phyloP scores from a whole-genome alignment of 2,329 filamentous ascomycete species.

The Sporothrix pseudoabietina region DNA sequence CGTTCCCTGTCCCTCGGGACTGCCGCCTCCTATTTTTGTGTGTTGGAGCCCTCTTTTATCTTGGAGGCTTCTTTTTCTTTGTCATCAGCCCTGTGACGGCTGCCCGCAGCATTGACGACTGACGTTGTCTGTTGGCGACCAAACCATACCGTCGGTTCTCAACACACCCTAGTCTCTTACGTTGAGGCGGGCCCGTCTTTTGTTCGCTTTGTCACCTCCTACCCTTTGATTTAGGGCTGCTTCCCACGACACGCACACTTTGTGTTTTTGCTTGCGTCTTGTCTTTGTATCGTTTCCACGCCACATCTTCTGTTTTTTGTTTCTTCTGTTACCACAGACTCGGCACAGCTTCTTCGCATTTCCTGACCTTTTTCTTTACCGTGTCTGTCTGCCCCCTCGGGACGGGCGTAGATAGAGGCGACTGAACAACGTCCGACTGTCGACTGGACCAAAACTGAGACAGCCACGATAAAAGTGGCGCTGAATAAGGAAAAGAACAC shows the following conservation, averaged over 20 bases:
- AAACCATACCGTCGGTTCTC: background rate
- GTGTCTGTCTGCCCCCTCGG: background rate
- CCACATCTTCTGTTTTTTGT: background rate
- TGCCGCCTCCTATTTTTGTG: background rate
- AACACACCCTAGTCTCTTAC: background rate
- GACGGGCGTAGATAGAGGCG: background rate
- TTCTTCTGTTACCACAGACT: background rate
- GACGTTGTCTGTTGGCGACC: background rate
- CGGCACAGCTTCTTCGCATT: background rate
- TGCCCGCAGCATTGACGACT: background rate
- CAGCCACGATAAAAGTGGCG: background rate
- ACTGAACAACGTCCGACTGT: background rate
- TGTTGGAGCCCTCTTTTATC: background rate
- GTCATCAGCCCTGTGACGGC: background rate
- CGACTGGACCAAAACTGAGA: background rate
- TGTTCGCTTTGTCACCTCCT: background rate
- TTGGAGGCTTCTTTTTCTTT: background rate
- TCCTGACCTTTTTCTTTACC: background rate
- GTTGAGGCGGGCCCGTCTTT: background rate
- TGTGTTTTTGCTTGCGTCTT: background rate
- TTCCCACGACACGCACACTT: background rate
- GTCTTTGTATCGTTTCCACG: background rate
- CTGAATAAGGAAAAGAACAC: background rate
- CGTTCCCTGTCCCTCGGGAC: slow-evolving; percentile 14
- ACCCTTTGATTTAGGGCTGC: background rate